Percentiles rank a stretch among this genome's conserved stretches.
phyloP scores from a whole-genome alignment of 257 asterid species.

The Penstemon barbatus region DNA sequence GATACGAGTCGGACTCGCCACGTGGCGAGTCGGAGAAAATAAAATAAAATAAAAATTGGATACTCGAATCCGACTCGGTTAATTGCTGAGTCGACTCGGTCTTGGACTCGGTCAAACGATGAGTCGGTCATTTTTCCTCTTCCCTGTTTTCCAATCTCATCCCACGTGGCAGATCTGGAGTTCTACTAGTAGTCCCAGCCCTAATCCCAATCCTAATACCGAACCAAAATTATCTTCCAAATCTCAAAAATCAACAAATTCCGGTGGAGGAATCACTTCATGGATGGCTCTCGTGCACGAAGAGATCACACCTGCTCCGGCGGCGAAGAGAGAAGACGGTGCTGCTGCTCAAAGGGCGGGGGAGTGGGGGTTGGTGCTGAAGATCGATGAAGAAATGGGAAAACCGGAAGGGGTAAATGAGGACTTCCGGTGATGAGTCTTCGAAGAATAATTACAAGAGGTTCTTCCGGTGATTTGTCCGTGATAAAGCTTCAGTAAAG shows the following conservation, averaged over 20 bases:
- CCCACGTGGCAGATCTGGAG: slow-evolving; percentile 44
- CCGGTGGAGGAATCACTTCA: slow-evolving; percentile 35
- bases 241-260: slow-evolving; percentile 10
- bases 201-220: background rate
- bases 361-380: slow-evolving; percentile 56
- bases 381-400: slow-evolving; percentile 50
- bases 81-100: too few relatives aligned
- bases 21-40: too few relatives aligned
- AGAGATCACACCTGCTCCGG: background rate
- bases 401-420: slow-evolving; percentile 47
- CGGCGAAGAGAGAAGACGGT: slow-evolving; percentile 27
- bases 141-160: slow-evolving; percentile 36
- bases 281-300: slow-evolving; percentile 57
- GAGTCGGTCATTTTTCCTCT: too few relatives aligned
- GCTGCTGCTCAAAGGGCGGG: slow-evolving; percentile 58
- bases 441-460: slow-evolving; percentile 24
- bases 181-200: background rate
- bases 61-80: too few relatives aligned
- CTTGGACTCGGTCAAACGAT: too few relatives aligned
- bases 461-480: slow-evolving; percentile 38
- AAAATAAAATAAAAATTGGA: too few relatives aligned
- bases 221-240: background rate
- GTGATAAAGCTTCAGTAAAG: too few relatives aligned
- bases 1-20: too few relatives aligned
- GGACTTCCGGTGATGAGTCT: slow-evolving; percentile 50